phyloP scores from a whole-genome alignment of 2,329 filamentous ascomycete genomes.

The Xylariaceae sp. region DNA sequence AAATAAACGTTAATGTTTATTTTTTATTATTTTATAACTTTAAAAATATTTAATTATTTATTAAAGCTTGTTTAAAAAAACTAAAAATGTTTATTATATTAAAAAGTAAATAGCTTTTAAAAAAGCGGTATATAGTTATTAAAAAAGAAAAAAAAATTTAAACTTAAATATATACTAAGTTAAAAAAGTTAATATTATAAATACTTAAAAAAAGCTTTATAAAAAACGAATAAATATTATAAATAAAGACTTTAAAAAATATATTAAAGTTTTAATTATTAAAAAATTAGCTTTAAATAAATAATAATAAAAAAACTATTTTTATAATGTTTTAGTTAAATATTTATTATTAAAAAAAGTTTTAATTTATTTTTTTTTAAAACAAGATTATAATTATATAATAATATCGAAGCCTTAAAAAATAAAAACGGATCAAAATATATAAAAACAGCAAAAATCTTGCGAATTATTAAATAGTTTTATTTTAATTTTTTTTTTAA shows the following conservation, averaged over 20 bases:
- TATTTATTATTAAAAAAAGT: neutral
- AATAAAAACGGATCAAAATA: neutral
- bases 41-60: neutral
- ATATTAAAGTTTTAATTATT: neutral
- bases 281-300: neutral
- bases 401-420: too few relatives aligned
- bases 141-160: neutral
- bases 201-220: neutral
- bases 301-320: neutral
- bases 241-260: neutral
- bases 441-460: neutral
- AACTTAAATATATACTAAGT: neutral
- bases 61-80: neutral
- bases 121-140: neutral
- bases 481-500: constrained; percentile 1
- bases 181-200: neutral
- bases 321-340: constrained; percentile 1
- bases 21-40: neutral
- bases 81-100: neutral
- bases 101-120: neutral
- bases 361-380: constrained; percentile 3
- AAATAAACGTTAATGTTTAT: neutral
- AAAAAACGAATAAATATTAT: neutral
- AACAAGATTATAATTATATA: too few relatives aligned
- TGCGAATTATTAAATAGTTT: neutral